These are phyloP conservation scores for Fusarium sp. DNA, from an alignment of 2,329 filamentous ascomycete genomes.

Conservation along the genomic window DNA sequence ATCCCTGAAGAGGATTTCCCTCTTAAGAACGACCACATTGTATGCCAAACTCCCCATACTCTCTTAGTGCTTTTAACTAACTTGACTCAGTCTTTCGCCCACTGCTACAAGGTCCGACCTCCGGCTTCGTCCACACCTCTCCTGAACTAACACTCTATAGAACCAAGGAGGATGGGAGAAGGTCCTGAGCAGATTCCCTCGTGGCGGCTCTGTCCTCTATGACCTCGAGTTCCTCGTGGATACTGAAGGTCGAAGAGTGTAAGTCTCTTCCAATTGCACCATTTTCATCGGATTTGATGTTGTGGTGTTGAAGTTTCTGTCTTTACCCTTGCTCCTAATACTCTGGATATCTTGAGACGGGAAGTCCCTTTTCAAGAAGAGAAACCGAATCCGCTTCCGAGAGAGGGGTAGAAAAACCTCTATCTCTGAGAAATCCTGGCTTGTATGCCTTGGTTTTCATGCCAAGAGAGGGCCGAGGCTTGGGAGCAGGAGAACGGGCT, in stretches of 20 bases:
- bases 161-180: constrained; percentile 82
- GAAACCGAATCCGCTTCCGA: background rate
- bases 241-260: constrained; percentile 30
- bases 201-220: constrained; percentile 70
- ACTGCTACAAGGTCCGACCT: constrained; percentile 71
- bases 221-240: constrained; percentile 86
- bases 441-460: background rate
- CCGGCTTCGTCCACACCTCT: constrained; percentile 46
- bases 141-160: constrained; percentile 75
- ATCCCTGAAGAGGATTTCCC: constrained; percentile 77
- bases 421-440: background rate
- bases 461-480: background rate
- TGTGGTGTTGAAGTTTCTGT: background rate
- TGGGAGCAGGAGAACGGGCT: background rate
- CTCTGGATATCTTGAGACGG: background rate
- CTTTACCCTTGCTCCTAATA: background rate
- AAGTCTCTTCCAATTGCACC: background rate
- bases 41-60: constrained; percentile 10
- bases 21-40: constrained; percentile 45
- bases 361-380: background rate
- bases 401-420: background rate
- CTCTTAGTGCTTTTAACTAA: too few relatives aligned
- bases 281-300: background rate
- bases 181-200: constrained; percentile 82
- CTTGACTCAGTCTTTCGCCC: constrained; percentile 68